Percentiles rank a stretch among this genome's conserved stretches.
These are phyloP conservation scores for Panus rudis DNA, from an alignment of 768 basidiomycete genomes.

Conservation along the genomic window DNA sequence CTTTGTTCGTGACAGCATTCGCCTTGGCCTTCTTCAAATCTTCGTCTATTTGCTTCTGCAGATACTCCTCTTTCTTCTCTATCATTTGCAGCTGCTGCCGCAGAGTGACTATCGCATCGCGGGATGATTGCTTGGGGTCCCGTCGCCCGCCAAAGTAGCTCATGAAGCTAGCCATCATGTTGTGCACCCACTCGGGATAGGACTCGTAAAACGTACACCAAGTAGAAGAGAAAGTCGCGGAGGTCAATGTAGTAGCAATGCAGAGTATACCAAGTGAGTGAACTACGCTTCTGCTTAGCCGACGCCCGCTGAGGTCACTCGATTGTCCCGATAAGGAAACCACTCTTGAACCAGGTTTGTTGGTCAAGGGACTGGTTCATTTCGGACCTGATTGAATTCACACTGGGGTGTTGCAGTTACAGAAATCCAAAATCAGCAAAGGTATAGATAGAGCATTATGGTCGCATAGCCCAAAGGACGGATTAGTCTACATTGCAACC, in stretches of 20 bases:
- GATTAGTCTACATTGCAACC: no score
- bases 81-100: constrained; percentile 94
- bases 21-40: constrained; percentile 86
- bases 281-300: constrained; percentile 8
- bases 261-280: no score
- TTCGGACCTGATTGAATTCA: no score
- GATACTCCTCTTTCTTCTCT: constrained; percentile 98
- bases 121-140: constrained; percentile 77
- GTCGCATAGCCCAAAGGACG: no score
- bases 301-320: constrained; percentile 15
- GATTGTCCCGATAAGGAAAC: constrained; percentile 24
- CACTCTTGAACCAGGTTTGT: no score
- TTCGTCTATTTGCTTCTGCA: constrained; percentile 95
- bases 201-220: background rate
- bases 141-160: constrained; percentile 82
- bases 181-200: background rate
- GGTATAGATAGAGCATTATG: no score
- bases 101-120: constrained; percentile 89
- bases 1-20: constrained; percentile 91
- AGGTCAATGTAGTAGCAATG: background rate
- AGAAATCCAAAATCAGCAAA: no score
- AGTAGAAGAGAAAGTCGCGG: background rate
- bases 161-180: constrained; percentile 74
- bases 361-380: no score
- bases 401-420: no score